Base-by-base conservation (phyloP, 139 green algal species). In the Parachlorella kessleri region DNA sequence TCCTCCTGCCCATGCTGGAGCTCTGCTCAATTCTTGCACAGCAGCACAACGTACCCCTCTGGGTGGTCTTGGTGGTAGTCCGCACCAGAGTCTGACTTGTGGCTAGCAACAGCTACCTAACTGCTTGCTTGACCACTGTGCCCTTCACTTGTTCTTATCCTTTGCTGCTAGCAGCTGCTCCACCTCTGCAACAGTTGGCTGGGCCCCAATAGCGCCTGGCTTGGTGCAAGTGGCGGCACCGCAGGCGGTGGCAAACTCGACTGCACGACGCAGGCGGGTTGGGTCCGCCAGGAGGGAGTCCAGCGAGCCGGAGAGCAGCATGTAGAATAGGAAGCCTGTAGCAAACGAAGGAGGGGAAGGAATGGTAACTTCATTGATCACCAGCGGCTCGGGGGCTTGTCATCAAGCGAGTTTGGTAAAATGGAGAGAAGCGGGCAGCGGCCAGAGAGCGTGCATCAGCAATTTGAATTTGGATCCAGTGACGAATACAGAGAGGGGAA, bases 161-260 rank as follows among this genome's bases (percentile, higher is more conserved):
- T n/a, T n/a, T n/a, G n/a, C 36, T 28, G 41, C 38, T 40, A 90
- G 85, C 80, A 94, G 78, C 26, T 79, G 41, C 69, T 90, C 36
- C 4, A 89, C 91, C 69, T 94, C 78, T 18, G 91, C 67, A 38
- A 86, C 74, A 3, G 81, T 86, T 1, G 94, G 94, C 86, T 97
- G 94, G 3, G 83, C 84, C 30, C 80, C 89, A 40, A 98, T 96
- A 38, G 92, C 94, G 10, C 94, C 94, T 0, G 89, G 81, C 59
- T 83, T 83, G 32, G 86, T 94, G 71, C 84, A 90, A 1, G 92
- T 96, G 73, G 90, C 79, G 8, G 87, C 93, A 36, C 86, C 85
- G 74, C 83, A 89, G 9, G 86, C 86, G 32, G 86, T 75, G 32
- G 73, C 85, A 86, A 92, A 92, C 67, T 91, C 83, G 26, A 97